Evolutionary conservation across 2,329 filamentous ascomycete genomes (phyloP), one percentile per base, ranked within the genome.

Genomic region (Botrytis sinoallii): DNA sequence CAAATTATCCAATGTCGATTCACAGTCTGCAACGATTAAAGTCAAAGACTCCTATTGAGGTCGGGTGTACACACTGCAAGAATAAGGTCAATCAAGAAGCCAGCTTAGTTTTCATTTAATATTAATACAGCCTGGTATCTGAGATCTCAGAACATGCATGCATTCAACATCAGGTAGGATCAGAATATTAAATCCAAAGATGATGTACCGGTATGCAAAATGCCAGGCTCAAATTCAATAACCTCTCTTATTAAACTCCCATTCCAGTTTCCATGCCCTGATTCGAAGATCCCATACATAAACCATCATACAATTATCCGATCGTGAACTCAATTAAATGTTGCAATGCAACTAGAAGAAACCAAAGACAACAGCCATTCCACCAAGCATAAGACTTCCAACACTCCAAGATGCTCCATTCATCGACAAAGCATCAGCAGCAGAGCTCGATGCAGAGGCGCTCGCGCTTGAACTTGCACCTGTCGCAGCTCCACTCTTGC

Each of bases 331-430:
- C 35, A 71, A 42, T n/a, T 46, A 25, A 32, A 38, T 6, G 32
- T n/a, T 12, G 9, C 20, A 22, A 64, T 40, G 29, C 38, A 68
- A 59, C 35, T 69, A 72, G 61, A 72, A 68, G 40, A 72, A 59
- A 57, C 71, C 63, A 60, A 72, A 72, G 25, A 72, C 29, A 25
- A 69, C 63, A 20, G 71, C 71, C 52, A 72, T 57, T 46, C 71
- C 71, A 68, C 44, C 71, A 59, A 72, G 52, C 48, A 72, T 68
- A 14, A 69, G n/a, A 46, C 61, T 25, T 46, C 71, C 71, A 48
- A 38, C 14, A 60, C 57, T 20, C 68, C 52, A 60, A 20, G 68
- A 70, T 35, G 38, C 55, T 20, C 52, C 42, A 29, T 25, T 59
- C 12, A 72, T 40, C 20, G 63, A 42, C 25, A 68, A 68, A 25